These are phyloP conservation scores for Exsudoporus frostii DNA, from an alignment of 768 basidiomycete genomes.

Conservation along the genomic window DNA sequence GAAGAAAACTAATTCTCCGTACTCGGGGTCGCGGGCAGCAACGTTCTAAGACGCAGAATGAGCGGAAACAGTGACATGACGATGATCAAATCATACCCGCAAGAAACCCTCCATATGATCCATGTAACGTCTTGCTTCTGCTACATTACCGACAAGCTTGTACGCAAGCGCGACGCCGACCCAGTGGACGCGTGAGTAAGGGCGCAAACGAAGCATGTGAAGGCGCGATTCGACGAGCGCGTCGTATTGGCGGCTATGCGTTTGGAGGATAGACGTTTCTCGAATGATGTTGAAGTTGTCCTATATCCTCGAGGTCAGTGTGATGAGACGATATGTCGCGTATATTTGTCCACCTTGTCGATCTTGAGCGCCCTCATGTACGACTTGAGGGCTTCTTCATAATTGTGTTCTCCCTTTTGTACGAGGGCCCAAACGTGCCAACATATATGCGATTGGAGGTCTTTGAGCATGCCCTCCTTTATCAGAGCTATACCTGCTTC, in stretches of 20 bases:
- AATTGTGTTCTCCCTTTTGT: conserved; percentile 92
- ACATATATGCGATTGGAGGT: conserved; percentile 87
- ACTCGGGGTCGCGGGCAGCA: conserved; percentile 75
- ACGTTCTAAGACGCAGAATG: conserved; percentile 51
- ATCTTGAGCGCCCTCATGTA: conserved; percentile 86
- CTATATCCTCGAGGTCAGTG: conserved; percentile 38
- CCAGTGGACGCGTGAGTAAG: conserved; percentile 87
- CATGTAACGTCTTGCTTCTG: conserved; percentile 68
- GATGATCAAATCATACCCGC: conserved; percentile 46
- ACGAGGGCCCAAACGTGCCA: conserved; percentile 99
- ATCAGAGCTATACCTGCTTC: conserved; percentile 82
- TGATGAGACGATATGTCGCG: neutral
- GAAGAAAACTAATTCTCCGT: conserved; percentile 79
- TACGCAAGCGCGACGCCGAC: conserved; percentile 84
- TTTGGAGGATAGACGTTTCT: conserved; percentile 85
- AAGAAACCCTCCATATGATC: conserved; percentile 68
- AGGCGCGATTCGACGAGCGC: conserved; percentile 78
- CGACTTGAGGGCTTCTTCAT: conserved; percentile 89
- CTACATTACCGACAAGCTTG: conserved; percentile 73
- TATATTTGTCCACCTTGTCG: conserved; percentile 65
- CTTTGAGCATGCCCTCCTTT: conserved; percentile 77
- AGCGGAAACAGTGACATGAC: conserved; percentile 3
- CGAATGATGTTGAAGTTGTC: conserved; percentile 93
- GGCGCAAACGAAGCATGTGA: conserved; percentile 74
- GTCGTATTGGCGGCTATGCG: conserved; percentile 81